Conservation (phyloP, 2,329 filamentous ascomycete species). For the Dactylellina leptospora region DNA sequence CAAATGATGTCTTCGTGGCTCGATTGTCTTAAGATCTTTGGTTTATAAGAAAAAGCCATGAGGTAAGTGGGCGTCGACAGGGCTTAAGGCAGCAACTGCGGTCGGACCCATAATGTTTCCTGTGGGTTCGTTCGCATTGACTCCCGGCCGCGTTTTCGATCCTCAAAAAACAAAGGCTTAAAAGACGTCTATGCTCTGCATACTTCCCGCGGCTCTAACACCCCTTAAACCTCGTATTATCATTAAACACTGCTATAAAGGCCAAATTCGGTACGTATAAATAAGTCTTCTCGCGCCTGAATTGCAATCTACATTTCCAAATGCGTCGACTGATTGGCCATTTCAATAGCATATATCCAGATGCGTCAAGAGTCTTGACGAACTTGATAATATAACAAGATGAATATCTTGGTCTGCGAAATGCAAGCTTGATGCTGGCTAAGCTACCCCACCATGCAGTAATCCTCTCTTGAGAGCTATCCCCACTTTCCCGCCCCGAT, state of each 20-base stretch:
- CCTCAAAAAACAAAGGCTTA: constrained; percentile 8
- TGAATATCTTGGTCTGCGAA: too few relatives aligned
- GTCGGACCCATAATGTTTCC: constrained; percentile 30
- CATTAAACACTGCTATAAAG: neutral
- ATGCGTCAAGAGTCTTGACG: too few relatives aligned
- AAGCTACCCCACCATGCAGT: neutral
- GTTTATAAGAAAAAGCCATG: neutral
- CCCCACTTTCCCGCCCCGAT: neutral
- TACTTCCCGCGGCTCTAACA: neutral
- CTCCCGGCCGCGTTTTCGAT: constrained; percentile 29
- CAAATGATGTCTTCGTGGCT: constrained; percentile 24
- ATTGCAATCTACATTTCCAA: neutral
- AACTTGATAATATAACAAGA: too few relatives aligned
- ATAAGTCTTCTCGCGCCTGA: neutral
- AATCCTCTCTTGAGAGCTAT: neutral
- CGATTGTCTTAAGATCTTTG: neutral
- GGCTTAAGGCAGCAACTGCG: constrained; percentile 40
- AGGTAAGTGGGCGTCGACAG: constrained; percentile 13
- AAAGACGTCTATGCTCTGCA: constrained; percentile 10
- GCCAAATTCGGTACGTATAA: neutral
- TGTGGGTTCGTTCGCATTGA: constrained; percentile 32
- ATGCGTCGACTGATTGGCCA: neutral
- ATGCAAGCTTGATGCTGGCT: neutral
- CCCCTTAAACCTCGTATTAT: constrained; percentile 6
- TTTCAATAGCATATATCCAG: neutral